Evolutionary conservation across 2,329 filamentous ascomycete species (phyloP), one percentile per base, ranked within the genome.

Genomic region (Fusarium burgessii): DNA sequence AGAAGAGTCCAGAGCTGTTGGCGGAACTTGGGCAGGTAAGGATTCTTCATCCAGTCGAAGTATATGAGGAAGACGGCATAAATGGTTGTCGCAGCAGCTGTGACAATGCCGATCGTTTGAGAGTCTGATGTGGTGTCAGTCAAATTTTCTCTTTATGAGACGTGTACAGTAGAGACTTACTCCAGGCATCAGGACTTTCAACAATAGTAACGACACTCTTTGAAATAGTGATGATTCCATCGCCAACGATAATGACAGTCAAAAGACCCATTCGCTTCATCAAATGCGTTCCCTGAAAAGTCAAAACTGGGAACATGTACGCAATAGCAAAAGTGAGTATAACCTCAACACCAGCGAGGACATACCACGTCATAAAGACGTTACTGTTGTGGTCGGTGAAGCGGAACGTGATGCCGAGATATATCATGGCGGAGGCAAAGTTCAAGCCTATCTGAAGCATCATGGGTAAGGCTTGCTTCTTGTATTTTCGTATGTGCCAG

Each of bases 241-340:
- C 90, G 17, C 90, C 90, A 62, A 92, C 85, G 60, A 92, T 89
- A 66, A 92, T 90, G 50, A 91, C 82, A 0, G 89, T 92, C 59
- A 92, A 81, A 5, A 91, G 82, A 15, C 85, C 87, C 84, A 92
- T 87, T 13, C 90, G 85, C 73, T 90, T 88, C 74, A 89, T 89
- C 58, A 92, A 77, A 75, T 91, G 88, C 1, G 88, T 91, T 60
- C 86, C 83, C 64, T 88, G 85, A 74, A 92, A 90, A 58, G 87
- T 88, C 45, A 91, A 82, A 52, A 87, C 85, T 6, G 85, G 82
- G 77, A 84, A 90, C 27, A 82, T 78, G 51, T 84, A 85, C 13
- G 89, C 90, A 7, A 90, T 79, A 7, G 78, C 78, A 36, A 91
- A 83, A 7, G 86, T 84, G 8, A 83, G 73, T 20, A 86, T 70